Evolutionary conservation across 306 rosid genomes (phyloP), one percentile per base, ranked within the genome.

Genomic region (Dalbergia oliveri): DNA sequence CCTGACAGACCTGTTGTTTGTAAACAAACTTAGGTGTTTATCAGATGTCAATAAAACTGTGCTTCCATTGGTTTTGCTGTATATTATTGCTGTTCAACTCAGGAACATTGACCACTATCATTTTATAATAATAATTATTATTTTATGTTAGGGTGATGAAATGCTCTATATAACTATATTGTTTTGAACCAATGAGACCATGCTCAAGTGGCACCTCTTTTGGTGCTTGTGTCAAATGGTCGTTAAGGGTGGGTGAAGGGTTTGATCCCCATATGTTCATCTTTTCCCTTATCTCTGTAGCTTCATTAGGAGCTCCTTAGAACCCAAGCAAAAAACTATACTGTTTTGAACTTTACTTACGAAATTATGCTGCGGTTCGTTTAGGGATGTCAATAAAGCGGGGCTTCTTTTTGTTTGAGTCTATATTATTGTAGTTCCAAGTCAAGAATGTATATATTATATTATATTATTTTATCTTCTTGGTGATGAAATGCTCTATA

Each of bases 331-430:
- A 0, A 37, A 37, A 37, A 37, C 7, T 37, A 4, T 37, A 37
- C 1, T 37, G 8, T 37, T 68, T 31, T 72, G 70, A 31, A 57
- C 60, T 60, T 51, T 41, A 39, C 19, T 72, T 66, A 51, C 15
- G 47, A 31, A 73, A 72, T 72, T 39, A 9, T 35, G 43, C 44
- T 59, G 13, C 23, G 33, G 18, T 37, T 78, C 63, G 57, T 69
- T 66, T 19, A 6, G 47, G 53, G 7, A 35, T 39, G 68, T 23
- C 23, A 41, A 39, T 57, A 12, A 49, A 58, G 14, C 3, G 5
- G 23, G 47, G 16, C 7, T n/a, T 72, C 63, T 33, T 7, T 19
- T 11, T 4, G n/a, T 15, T 56, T 72, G 14, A 8, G 5, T 49
- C 57, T 50, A 7, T 43, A 43, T 9, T 47, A 14, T 50, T 50